Base-by-base conservation (phyloP, 2,329 filamentous ascomycete species). In the Ophiosphaerella narmari region DNA sequence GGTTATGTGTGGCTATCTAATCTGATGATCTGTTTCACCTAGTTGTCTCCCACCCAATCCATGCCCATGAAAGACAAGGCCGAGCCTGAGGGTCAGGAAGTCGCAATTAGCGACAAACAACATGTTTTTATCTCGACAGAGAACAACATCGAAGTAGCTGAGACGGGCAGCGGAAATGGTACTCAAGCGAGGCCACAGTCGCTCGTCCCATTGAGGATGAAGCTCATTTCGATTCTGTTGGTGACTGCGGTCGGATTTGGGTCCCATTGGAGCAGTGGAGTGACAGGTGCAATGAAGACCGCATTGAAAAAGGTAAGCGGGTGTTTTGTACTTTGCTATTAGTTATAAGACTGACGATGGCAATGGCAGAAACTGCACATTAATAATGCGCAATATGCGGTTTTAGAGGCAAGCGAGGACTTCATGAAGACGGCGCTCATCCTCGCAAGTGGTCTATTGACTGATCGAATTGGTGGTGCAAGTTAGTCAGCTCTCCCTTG, bases 381-480 rank as follows among this genome's bases (percentile, higher is more conserved):
- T 61, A 80, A 80, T 62, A 86, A 86, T 58, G 79, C 79, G 0
- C 78, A 86, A 57, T 86, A 80, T 58, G 78, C 84, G 0, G 72
- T 86, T 0, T 74, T 86, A 0, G 81, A 84, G 57, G 80, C 83
- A 0, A 86, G 82, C 37, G 80, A 85, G 54, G 78, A 86, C 59
- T 86, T 86, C 49, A 86, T 86, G 80, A 78, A 79, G 12, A 84
- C 81, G 0, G 73, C 78, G 0, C 65, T 86, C 2, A 82, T 86
- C 16, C 66, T 86, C 0, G 50, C 76, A 23, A 83, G 77, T 18
- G 84, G 84, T 1, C 55, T 84, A 1, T 62, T 86, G 1, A 86
- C 83, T 0, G 83, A 86, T 55, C 76, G 80, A 8, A 76, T 84
- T 13, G 84, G 84, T 1, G 83, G 84, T 23, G 83, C 83, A 34